phyloP scores from a whole-genome alignment of 2,329 filamentous ascomycete genomes.

The Colletotrichum graminicola region DNA sequence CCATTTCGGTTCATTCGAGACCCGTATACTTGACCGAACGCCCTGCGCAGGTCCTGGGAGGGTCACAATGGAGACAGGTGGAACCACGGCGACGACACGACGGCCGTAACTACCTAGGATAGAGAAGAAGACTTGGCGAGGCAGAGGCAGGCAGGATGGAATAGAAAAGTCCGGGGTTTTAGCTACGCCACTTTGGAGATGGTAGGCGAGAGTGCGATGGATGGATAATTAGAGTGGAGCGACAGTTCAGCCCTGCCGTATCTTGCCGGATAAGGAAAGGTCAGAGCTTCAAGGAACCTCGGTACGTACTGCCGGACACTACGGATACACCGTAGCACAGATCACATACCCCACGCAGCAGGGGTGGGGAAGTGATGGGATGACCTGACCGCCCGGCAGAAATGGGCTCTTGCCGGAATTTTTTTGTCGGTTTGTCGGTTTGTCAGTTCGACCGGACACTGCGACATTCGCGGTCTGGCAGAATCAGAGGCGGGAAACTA shows the following conservation, averaged over 20 bases:
- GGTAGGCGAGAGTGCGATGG: background rate
- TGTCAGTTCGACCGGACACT: conserved; percentile 32
- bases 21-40: background rate
- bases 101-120: background rate
- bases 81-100: too few species aligned
- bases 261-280: conserved; percentile 31
- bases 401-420: conserved; percentile 39
- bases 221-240: conserved; percentile 9
- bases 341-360: conserved; percentile 8
- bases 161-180: background rate
- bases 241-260: conserved; percentile 18
- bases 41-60: background rate
- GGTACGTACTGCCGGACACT: conserved; percentile 2
- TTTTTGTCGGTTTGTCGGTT: conserved; percentile 19
- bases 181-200: conserved; percentile 12
- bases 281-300: conserved; percentile 10
- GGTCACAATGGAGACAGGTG: background rate
- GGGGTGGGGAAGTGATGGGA: background rate
- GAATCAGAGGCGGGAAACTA: background rate
- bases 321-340: background rate
- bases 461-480: background rate
- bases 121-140: background rate
- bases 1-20: background rate
- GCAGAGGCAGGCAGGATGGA: background rate
- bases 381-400: conserved; percentile 50